Evolutionary conservation across 208 protist genomes (phyloP), one percentile per base, ranked within the genome.

Genomic region (Leishmania aethiopica): DNA sequence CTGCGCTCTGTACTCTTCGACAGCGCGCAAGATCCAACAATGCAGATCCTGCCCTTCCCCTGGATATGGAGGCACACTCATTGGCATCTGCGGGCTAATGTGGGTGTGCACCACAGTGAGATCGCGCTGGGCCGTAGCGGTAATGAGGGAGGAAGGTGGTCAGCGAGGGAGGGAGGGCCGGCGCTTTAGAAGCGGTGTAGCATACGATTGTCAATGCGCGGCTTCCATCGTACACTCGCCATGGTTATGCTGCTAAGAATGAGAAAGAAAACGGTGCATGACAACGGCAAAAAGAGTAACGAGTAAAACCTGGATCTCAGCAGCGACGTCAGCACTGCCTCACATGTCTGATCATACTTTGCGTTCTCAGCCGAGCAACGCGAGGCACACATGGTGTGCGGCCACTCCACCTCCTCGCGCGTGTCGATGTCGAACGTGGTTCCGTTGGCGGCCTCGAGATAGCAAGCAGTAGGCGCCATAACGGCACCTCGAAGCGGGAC

Each of bases 381-480:
- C 0, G 79, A 5, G 3, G 85, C 67, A 67, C 90, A 93, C 60
- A 85, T 78, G 3, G 42, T n/a, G 0, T 11, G 35, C 3, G 90
- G 90, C 88, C 88, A 93, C 13, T 64, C 69, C 25, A 91, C 78
- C 22, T 75, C 71, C 32, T 64, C 66, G 3, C 74, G 51, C 22
- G 84, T 86, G 22, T 73, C 53, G 0, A 84, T 78, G 62, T 93
- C 90, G 72, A 89, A 86, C 35, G 86, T 90, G 35, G 78, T 84
- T 32, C 84, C 86, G 77, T 90, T 87, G 7, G 17, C 3, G 4
- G 81, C 84, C 11, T 84, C 28, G n/a, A 88, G 69, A 74, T 88
- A 93, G 79, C 90, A 93, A 15, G 86, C 77, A 3, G 32, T 19
- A 7, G 22, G 35, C 11, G 5, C n/a, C n/a, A 25, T 37, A 8